These are phyloP conservation scores for Trametes elegans DNA, from an alignment of 768 basidiomycete species.

Conservation along the genomic window DNA sequence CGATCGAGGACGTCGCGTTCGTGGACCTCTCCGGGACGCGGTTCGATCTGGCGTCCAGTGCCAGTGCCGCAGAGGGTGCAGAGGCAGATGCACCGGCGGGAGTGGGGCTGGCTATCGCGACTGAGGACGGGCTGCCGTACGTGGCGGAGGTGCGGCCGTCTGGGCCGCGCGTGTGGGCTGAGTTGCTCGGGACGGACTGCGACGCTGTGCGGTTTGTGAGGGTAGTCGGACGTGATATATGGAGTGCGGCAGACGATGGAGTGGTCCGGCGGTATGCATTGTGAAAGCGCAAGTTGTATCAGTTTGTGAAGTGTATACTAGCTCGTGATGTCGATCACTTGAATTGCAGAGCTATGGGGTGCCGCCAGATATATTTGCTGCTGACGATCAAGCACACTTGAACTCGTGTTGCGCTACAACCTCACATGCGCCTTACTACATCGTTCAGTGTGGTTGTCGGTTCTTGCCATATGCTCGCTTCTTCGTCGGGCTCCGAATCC, in stretches of 20 bases:
- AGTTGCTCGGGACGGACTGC: conserved; percentile 60
- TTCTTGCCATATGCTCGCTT: too few species aligned
- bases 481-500: too few species aligned
- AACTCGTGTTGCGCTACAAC: too few species aligned
- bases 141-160: conserved; percentile 43
- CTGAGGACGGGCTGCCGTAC: conserved; percentile 61
- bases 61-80: neutral
- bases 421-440: too few species aligned
- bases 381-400: too few species aligned
- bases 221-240: conserved; percentile 38
- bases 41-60: neutral
- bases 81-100: conserved; percentile 2
- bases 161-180: conserved; percentile 40
- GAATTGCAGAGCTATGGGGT: too few species aligned
- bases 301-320: too few species aligned
- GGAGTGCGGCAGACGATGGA: conserved; percentile 65
- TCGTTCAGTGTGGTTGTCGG: too few species aligned
- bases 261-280: conserved; percentile 48
- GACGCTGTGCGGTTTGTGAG: conserved; percentile 51
- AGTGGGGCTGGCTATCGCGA: conserved; percentile 46
- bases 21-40: conserved; percentile 7
- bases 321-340: too few species aligned
- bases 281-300: too few species aligned
- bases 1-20: conserved; percentile 45
- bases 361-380: too few species aligned